phyloP scores from a whole-genome alignment of 495 filamentous ascomycete genomes.

The Cercophora samala region DNA sequence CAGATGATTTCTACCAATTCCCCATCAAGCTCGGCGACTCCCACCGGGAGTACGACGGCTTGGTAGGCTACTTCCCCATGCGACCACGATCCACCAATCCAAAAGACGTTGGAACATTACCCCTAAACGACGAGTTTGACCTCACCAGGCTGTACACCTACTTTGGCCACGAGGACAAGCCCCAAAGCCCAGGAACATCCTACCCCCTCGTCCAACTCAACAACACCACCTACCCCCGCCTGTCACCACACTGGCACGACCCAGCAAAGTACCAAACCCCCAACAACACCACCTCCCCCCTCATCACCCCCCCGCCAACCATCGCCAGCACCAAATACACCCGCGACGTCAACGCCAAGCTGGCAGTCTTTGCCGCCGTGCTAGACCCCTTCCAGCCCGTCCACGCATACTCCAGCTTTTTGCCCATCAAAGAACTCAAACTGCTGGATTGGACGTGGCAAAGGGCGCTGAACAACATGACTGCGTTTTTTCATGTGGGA shows the following conservation, averaged over 20 bases:
- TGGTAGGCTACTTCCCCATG: constrained; percentile 43
- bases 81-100: no score
- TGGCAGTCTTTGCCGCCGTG: not conserved
- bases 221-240: not conserved
- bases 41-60: constrained; percentile 37
- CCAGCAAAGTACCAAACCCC: not conserved
- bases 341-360: not conserved
- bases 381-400: not conserved
- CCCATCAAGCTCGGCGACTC: constrained; percentile 43
- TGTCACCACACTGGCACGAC: not conserved
- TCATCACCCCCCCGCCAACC: no score
- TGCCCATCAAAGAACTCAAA: not conserved
- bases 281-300: no score
- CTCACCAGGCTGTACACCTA: not conserved
- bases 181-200: no score
- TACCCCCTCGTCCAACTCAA: not conserved
- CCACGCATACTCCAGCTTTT: not conserved
- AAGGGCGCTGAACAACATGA: not conserved
- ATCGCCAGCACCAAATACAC: not conserved
- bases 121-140: not conserved
- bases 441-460: not conserved
- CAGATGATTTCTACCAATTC: constrained; percentile 33
- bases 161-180: not conserved
- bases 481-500: not conserved
- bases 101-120: not conserved